Conservation (phyloP, 1,284 basidiomycete genomes). For the Taiwanofungus camphoratus region DNA sequence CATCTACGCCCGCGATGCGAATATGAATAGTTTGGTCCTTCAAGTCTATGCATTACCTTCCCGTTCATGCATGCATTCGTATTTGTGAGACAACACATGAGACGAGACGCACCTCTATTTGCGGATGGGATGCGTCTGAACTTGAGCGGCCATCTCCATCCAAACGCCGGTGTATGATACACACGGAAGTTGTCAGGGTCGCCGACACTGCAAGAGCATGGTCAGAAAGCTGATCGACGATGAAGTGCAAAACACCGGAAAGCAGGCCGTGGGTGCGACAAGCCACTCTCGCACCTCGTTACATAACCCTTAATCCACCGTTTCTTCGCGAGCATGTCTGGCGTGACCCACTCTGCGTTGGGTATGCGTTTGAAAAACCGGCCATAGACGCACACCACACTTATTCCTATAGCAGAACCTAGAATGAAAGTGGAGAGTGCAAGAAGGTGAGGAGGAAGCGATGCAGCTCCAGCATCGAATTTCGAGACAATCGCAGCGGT, state of each 20-base stretch:
- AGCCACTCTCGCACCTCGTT: constrained; percentile 68
- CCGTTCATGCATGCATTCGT: too few relatives aligned
- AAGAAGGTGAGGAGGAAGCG: constrained; percentile 13
- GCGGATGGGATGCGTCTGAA: constrained; percentile 55
- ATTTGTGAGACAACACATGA: too few relatives aligned
- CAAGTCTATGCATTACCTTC: constrained; percentile 54
- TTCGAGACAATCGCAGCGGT: constrained; percentile 1
- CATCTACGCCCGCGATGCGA: constrained; percentile 83
- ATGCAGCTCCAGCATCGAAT: constrained; percentile 5
- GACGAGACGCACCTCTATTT: constrained; percentile 46
- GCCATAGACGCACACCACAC: constrained; percentile 36
- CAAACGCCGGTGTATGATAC: constrained; percentile 78
- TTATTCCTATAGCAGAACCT: constrained; percentile 39
- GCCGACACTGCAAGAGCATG: constrained; percentile 52
- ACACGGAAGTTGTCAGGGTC: constrained; percentile 79
- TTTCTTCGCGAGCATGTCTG: constrained; percentile 45
- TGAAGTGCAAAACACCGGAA: constrained; percentile 5
- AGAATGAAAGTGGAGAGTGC: constrained; percentile 31
- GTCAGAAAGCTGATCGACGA: neutral
- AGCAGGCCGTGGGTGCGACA: constrained; percentile 2
- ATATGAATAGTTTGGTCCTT: constrained; percentile 78
- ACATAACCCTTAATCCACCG: constrained; percentile 71
- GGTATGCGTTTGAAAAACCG: constrained; percentile 56
- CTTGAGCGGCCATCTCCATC: constrained; percentile 69
- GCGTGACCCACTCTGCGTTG: constrained; percentile 62